Evolutionary conservation across 441 rosid genomes (phyloP).

Genomic region (Mallotus repandus): DNA sequence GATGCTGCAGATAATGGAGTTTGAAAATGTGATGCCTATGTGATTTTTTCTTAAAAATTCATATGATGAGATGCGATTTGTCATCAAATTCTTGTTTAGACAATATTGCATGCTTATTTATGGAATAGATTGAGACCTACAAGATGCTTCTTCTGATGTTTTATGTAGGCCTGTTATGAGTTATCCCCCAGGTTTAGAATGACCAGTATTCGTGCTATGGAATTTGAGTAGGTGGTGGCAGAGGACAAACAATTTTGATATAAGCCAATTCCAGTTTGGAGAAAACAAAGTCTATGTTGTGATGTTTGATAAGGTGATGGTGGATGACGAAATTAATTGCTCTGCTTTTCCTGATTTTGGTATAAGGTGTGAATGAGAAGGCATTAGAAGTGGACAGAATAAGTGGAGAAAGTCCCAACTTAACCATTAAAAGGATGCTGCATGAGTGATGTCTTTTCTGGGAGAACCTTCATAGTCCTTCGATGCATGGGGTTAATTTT

Average conservation of each 20-base stretch:
- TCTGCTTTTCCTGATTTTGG: not conserved
- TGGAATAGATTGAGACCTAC: not conserved
- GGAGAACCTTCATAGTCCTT: too few relatives aligned
- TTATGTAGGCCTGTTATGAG: not conserved
- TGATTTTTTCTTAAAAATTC: not conserved
- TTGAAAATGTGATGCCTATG: not conserved
- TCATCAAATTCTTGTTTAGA: not conserved
- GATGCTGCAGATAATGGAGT: conserved; percentile 11
- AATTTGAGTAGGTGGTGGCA: not conserved
- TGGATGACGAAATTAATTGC: not conserved
- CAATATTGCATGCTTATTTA: not conserved
- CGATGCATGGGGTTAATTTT: not conserved
- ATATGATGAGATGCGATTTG: not conserved
- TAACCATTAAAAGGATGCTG: not conserved
- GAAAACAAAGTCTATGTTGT: not conserved
- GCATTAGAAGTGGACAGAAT: not conserved
- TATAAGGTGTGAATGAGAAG: not conserved
- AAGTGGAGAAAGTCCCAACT: not conserved
- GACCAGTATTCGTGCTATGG: too few relatives aligned
- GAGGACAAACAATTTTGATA: not conserved
- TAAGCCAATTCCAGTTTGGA: not conserved
- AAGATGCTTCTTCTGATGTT: not conserved
- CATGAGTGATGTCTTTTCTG: not conserved
- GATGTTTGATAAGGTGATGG: not conserved
- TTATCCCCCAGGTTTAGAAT: not conserved